Percentiles rank a stretch among this genome's conserved stretches.
Conservation (phyloP, 768 basidiomycete species). For the Clathrus columnatus region DNA sequence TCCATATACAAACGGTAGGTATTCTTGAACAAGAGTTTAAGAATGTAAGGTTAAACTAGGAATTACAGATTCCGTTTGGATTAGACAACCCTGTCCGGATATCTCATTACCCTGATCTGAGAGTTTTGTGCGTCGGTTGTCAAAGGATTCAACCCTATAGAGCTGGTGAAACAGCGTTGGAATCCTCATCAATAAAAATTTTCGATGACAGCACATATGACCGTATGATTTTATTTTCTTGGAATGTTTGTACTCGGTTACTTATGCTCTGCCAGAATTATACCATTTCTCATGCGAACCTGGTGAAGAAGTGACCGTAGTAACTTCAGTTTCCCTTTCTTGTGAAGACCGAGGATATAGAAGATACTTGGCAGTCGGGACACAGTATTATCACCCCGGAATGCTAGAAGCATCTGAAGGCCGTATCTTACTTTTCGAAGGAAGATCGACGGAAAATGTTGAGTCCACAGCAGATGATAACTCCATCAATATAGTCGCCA, state of each 20-base stretch:
- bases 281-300: slow-evolving; percentile 38
- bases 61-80: slow-evolving; percentile 58
- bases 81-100: slow-evolving; percentile 64
- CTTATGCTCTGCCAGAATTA: slow-evolving; percentile 29
- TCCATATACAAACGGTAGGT: slow-evolving; percentile 72
- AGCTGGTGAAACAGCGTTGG: slow-evolving; percentile 38
- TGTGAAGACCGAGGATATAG: slow-evolving; percentile 17
- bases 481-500: slow-evolving; percentile 29
- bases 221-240: slow-evolving; percentile 30
- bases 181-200: slow-evolving; percentile 52
- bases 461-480: slow-evolving; percentile 17
- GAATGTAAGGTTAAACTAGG: slow-evolving; percentile 3
- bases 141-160: slow-evolving; percentile 44
- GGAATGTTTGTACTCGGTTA: neutral
- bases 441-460: slow-evolving; percentile 1
- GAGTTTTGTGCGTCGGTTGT: slow-evolving; percentile 60
- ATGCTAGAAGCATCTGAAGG: slow-evolving; percentile 39
- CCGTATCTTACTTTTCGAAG: slow-evolving; percentile 46
- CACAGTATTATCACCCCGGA: slow-evolving; percentile 23
- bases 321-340: slow-evolving; percentile 25
- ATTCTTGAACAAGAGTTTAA: neutral
- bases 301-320: slow-evolving; percentile 57
- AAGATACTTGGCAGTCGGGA: slow-evolving; percentile 32
- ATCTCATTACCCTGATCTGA: slow-evolving; percentile 43
- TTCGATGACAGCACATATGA: slow-evolving; percentile 57